These are phyloP conservation scores for Leptosphaerulina australis DNA, from an alignment of 2,329 filamentous ascomycete genomes.

Conservation along the genomic window DNA sequence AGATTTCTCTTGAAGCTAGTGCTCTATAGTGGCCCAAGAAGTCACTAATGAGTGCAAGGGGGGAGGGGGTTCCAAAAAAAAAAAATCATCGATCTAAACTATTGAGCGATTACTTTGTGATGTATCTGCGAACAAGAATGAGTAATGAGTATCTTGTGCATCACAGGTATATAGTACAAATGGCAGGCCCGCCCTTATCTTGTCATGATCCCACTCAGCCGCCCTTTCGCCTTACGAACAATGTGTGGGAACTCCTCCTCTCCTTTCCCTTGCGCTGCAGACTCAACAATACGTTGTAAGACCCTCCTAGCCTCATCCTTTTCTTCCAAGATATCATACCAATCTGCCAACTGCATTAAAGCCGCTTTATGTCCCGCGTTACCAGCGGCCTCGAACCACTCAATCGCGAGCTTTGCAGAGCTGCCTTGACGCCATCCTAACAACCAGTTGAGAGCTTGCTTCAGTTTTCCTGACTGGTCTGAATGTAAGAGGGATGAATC, in stretches of 20 bases:
- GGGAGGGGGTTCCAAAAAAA: no score
- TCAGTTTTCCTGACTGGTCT: constrained; percentile 8
- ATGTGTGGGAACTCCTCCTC: constrained; percentile 38
- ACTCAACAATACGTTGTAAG: constrained; percentile 25
- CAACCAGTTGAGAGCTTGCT: constrained; percentile 33
- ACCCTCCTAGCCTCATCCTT: constrained; percentile 21
- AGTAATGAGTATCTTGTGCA: no score
- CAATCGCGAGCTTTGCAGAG: constrained; percentile 27
- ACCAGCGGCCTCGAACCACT: constrained; percentile 43
- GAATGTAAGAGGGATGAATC: constrained; percentile 17
- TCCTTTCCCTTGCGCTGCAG: constrained; percentile 11
- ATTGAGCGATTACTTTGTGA: no score
- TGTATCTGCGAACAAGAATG: no score
- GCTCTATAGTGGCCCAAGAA: no score
- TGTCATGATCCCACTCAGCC: constrained; percentile 17
- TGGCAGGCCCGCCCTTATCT: background rate
- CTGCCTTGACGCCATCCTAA: constrained; percentile 26
- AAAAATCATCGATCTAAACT: no score
- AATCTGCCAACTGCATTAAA: constrained; percentile 33
- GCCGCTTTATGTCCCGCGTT: constrained; percentile 37
- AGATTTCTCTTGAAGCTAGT: no score
- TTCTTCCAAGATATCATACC: constrained; percentile 23
- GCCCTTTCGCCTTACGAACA: constrained; percentile 30
- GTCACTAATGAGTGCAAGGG: no score
- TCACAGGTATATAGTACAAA: background rate